Conservation (phyloP, 768 basidiomycete genomes). For the Rhodotorula graminis region DNA sequence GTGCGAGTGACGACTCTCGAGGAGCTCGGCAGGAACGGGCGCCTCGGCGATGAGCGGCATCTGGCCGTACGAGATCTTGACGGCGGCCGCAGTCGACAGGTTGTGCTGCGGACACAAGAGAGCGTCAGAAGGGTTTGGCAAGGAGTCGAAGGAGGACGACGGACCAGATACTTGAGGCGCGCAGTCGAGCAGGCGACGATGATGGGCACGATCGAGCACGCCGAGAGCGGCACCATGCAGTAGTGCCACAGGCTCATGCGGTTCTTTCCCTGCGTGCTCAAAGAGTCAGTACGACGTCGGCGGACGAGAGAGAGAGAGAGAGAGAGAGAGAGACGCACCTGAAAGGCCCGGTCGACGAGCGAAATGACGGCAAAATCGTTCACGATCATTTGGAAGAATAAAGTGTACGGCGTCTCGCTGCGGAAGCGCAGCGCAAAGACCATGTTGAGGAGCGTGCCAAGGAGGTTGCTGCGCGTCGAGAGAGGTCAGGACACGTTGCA, state of each 20-base stretch:
- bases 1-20: too few species aligned
- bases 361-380: background rate
- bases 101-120: background rate
- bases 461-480: background rate
- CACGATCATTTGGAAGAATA: constrained; percentile 8
- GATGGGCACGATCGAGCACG: background rate
- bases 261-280: constrained; percentile 4
- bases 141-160: background rate
- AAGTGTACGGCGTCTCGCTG: constrained; percentile 13
- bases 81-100: background rate
- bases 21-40: too few species aligned
- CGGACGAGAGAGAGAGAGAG: too few species aligned
- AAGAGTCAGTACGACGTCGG: too few species aligned
- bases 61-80: background rate
- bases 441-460: constrained; percentile 8
- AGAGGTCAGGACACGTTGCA: too few species aligned
- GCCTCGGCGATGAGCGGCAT: background rate
- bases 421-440: constrained; percentile 1
- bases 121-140: background rate
- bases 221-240: background rate
- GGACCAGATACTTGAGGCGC: background rate
- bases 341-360: constrained; percentile 1
- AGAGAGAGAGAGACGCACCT: too few species aligned
- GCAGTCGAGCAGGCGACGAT: background rate
- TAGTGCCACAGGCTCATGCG: constrained; percentile 7